phyloP scores from a whole-genome alignment of 371 early-diverging fungal genomes.

The Coemansia sp. region DNA sequence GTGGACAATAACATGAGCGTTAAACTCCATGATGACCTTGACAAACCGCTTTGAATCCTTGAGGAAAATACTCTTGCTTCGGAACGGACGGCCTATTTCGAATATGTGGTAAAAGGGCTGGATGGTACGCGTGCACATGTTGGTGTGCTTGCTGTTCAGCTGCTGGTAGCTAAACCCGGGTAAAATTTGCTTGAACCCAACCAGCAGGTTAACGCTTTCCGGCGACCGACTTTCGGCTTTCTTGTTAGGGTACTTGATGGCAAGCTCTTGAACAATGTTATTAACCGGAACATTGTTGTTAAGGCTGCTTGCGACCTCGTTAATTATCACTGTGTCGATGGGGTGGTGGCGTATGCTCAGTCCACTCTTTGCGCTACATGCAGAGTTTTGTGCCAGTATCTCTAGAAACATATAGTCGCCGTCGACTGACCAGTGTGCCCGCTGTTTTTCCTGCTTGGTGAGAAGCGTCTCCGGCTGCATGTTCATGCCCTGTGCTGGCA shows the following conservation, averaged over 20 bases:
- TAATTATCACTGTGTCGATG: constrained; percentile 18
- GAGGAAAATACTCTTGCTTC: constrained; percentile 26
- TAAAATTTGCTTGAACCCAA: constrained; percentile 5
- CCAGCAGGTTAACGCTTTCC: constrained; percentile 15
- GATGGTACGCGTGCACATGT: constrained; percentile 42
- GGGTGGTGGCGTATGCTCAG: constrained; percentile 22
- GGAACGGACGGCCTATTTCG: constrained; percentile 14
- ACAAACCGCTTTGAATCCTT: constrained; percentile 37
- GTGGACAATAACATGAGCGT: background rate
- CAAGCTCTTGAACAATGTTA: constrained; percentile 6
- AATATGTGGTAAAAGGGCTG: constrained; percentile 28
- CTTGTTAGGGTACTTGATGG: constrained; percentile 25
- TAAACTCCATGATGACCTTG: constrained; percentile 29
- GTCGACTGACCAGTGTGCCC: constrained; percentile 23
- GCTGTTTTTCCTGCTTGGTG: background rate
- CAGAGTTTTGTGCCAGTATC: constrained; percentile 20
- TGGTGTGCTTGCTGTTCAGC: constrained; percentile 43
- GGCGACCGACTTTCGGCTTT: constrained; percentile 24
- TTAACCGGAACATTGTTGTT: background rate
- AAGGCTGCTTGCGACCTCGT: constrained; percentile 14
- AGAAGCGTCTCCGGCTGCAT: background rate
- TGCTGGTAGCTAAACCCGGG: constrained; percentile 32
- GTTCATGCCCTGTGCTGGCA: background rate
- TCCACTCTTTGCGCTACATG: constrained; percentile 19
- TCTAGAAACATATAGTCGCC: constrained; percentile 27